A percentile compares a stretch with the other conserved stretches of the same genome.
Evolutionary conservation across 306 rosid species (phyloP).

Genomic region (Ormosia emarginata): DNA sequence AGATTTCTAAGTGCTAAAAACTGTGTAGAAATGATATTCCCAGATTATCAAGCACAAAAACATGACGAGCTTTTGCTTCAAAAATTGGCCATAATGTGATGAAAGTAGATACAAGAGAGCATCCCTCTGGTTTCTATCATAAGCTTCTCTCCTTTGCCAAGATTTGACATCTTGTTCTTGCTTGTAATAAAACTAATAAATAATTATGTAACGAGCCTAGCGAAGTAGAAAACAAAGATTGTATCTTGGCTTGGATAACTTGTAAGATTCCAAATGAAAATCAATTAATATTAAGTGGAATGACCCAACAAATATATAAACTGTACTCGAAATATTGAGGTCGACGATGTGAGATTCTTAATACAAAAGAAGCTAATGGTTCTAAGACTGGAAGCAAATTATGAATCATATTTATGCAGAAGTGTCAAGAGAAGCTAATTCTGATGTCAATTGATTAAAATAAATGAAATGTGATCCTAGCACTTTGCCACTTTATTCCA

Average conservation of each 20-base stretch:
- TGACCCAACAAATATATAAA: too few relatives aligned
- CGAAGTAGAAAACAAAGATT: too few relatives aligned
- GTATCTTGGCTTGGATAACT: too few relatives aligned
- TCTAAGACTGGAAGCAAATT: too few relatives aligned
- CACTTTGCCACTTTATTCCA: neutral
- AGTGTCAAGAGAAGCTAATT: slow-evolving; percentile 9
- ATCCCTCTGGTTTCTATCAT: neutral
- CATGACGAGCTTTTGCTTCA: too few relatives aligned
- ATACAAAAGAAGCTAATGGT: neutral
- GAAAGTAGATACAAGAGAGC: neutral
- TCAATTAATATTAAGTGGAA: too few relatives aligned
- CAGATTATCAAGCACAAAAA: neutral
- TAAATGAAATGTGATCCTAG: slow-evolving; percentile 6
- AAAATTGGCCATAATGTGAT: neutral
- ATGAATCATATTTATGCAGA: too few relatives aligned
- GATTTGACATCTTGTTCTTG: slow-evolving; percentile 36
- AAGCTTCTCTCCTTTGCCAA: neutral
- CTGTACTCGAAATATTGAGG: too few relatives aligned
- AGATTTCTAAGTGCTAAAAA: neutral
- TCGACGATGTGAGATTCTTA: too few relatives aligned
- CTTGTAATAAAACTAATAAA: neutral
- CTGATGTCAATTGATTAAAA: neutral
- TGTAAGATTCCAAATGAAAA: too few relatives aligned
- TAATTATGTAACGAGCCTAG: neutral
- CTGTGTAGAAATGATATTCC: neutral